phyloP scores from a whole-genome alignment of 768 basidiomycete genomes.

The Pleurotus cornucopiae region DNA sequence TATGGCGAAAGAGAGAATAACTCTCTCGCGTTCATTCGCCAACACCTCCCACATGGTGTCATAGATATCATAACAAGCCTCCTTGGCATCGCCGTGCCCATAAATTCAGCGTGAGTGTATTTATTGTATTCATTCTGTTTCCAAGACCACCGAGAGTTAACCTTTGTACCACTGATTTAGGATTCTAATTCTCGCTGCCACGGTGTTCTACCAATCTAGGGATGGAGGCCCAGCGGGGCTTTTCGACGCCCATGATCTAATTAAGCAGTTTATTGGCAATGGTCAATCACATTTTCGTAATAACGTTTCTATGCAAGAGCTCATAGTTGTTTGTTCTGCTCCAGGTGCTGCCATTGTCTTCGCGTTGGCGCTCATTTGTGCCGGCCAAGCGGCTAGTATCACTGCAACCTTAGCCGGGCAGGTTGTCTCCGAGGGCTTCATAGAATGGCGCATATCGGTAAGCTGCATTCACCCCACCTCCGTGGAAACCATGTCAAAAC shows the following conservation, averaged over 20 bases:
- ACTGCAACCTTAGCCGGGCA: conserved; percentile 79
- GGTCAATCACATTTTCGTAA: conserved; percentile 28
- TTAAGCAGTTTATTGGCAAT: conserved; percentile 51
- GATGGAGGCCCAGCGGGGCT: conserved; percentile 48
- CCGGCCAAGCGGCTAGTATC: conserved; percentile 75
- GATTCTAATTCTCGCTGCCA: conserved; percentile 68
- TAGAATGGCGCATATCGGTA: conserved; percentile 67
- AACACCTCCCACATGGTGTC: conserved; percentile 53
- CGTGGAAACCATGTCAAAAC: neutral
- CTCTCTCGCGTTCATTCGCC: conserved; percentile 37
- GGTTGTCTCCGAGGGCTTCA: conserved; percentile 76
- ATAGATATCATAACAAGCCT: conserved; percentile 57
- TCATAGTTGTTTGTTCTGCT: neutral
- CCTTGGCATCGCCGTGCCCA: conserved; percentile 66
- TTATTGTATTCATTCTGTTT: conserved; percentile 8
- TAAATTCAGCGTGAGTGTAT: conserved; percentile 58
- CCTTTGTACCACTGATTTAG: conserved; percentile 23
- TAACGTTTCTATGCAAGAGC: no score
- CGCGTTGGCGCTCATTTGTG: conserved; percentile 68
- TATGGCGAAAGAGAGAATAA: conserved; percentile 50
- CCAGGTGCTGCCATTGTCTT: conserved; percentile 67
- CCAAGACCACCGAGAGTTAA: neutral
- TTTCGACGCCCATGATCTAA: conserved; percentile 69
- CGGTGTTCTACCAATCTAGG: conserved; percentile 56
- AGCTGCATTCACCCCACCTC: conserved; percentile 10